Percentiles rank a stretch among this genome's conserved stretches.
phyloP scores from a whole-genome alignment of 805 yeast species.

The Kurtzmaniella cleridarum region DNA sequence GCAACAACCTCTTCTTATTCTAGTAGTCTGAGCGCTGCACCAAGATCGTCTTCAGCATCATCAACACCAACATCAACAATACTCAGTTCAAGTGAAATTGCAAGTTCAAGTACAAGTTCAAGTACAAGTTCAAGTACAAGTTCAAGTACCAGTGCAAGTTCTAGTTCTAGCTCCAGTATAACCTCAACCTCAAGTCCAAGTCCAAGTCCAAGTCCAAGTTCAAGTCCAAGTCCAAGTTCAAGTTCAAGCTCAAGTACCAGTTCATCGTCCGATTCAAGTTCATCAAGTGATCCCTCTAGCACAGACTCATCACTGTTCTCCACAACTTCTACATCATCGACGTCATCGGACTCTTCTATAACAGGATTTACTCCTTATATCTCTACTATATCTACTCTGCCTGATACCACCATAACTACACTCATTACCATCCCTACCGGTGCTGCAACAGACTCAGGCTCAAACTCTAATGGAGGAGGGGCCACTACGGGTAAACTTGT shows the following conservation, averaged over 20 bases:
- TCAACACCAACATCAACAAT: not conserved
- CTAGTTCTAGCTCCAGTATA: too few species aligned
- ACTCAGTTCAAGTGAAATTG: not conserved
- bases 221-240: not conserved
- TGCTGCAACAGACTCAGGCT: slow-evolving; percentile 12
- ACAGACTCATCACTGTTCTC: not conserved
- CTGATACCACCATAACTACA: slow-evolving; percentile 37
- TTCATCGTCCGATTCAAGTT: not conserved
- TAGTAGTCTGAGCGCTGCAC: not conserved
- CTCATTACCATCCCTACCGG: slow-evolving; percentile 34
- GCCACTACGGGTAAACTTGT: slow-evolving; percentile 22
- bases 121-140: not conserved
- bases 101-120: not conserved
- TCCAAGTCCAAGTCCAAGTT: not conserved
- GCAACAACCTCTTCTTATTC: slow-evolving; percentile 3
- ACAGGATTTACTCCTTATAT: slow-evolving; percentile 9
- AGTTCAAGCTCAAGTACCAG: not conserved
- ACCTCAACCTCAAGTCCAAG: not conserved
- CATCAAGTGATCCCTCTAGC: slow-evolving; percentile 3
- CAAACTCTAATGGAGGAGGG: slow-evolving; percentile 10
- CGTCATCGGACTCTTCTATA: slow-evolving; percentile 3
- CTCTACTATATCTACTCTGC: slow-evolving; percentile 7
- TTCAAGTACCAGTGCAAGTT: not conserved
- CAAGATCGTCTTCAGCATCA: not conserved
- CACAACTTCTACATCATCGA: slow-evolving; percentile 1